Evolutionary conservation across 2,329 filamentous ascomycete genomes (phyloP).

Genomic region (Didymella keratinophila): DNA sequence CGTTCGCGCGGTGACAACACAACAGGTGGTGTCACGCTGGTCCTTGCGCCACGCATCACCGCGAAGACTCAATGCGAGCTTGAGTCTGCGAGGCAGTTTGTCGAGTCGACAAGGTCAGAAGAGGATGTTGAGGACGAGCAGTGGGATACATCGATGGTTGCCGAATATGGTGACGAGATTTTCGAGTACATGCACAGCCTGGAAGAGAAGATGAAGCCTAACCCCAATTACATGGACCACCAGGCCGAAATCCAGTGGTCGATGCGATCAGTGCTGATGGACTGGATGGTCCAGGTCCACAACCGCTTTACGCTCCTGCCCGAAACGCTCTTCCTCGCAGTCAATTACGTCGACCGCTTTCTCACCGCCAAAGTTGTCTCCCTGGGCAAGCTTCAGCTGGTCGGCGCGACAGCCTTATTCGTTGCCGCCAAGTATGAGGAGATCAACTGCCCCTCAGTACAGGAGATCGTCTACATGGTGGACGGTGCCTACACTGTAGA

Average conservation of each 20-base stretch:
- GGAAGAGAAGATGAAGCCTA: slow-evolving; percentile 87
- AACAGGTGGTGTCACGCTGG: slow-evolving; percentile 67
- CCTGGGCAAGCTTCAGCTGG: slow-evolving; percentile 91
- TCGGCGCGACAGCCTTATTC: slow-evolving; percentile 94
- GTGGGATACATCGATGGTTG: slow-evolving; percentile 97
- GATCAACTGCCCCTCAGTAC: slow-evolving; percentile 94
- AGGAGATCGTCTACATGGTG: slow-evolving; percentile 98
- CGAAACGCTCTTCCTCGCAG: slow-evolving; percentile 91
- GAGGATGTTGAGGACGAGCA: slow-evolving; percentile 88
- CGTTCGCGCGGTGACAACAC: slow-evolving; percentile 79
- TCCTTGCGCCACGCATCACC: slow-evolving; percentile 77
- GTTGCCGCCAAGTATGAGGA: slow-evolving; percentile 98
- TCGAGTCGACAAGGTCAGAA: slow-evolving; percentile 69
- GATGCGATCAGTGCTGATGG: slow-evolving; percentile 96
- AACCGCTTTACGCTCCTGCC: slow-evolving; percentile 88
- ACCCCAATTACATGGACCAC: slow-evolving; percentile 93
- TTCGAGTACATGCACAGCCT: slow-evolving; percentile 89
- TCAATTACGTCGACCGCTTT: slow-evolving; percentile 98
- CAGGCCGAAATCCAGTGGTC: slow-evolving; percentile 99
- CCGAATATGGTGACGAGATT: slow-evolving; percentile 95
- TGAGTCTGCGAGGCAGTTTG: slow-evolving; percentile 69
- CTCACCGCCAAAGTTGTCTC: slow-evolving; percentile 94
- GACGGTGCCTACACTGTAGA: slow-evolving; percentile 88
- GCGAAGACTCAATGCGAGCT: slow-evolving; percentile 76
- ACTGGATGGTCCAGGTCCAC: slow-evolving; percentile 98